Base-by-base conservation (phyloP, 306 rosid species). In the barrel medic (Medicago truncatula) region DNA sequence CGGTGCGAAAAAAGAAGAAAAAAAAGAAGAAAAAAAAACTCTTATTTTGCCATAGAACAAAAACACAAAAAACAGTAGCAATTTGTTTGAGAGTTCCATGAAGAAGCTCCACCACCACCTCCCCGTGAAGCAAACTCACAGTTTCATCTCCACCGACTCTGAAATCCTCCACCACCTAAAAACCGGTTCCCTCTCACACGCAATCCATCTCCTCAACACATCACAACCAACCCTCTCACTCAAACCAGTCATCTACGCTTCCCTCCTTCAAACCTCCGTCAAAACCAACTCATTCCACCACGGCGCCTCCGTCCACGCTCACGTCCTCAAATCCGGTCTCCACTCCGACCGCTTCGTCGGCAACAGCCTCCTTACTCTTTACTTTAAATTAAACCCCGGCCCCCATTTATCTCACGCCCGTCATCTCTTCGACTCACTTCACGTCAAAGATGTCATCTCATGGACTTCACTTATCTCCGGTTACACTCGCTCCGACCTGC, bases 391-490 rank as follows among this genome's bases (percentile, higher is more conserved):
- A 69, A 82, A 83, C 59, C 81, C 91, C 0, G 85, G 87, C 54
- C 82, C 91, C 0, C 70, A 70, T 74, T 66, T 85, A 75, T 62
- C 43, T 36, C 75, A 89, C 31, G 89, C 97, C 13, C 88, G 86
- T 13, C 68, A 69, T 20, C 85, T 91, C 18, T 94, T 94, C 18
- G 86, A 88, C 39, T 76, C 67, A 0, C 93, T 94, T 2, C 68
- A 76, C 17, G 41, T 88, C 18, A 90, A 83, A 73, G 98, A 94
- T 67, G 94, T 88, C 11, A 87, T 94, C 0, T 88, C 97, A 1
- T 91, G 97, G 97, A 85, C 95, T 4, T 94, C 98, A 0, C 89
- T 94, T 80, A 83, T 94, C 12, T 85, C 92, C 1, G 91, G 95
- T 11, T 90, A 91, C 56, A 87, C 88, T 61, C 76, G 67, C 9